Percentiles rank a stretch among this genome's conserved stretches.
Conservation (phyloP, 495 filamentous ascomycete genomes). For the Thozetella sp. region DNA sequence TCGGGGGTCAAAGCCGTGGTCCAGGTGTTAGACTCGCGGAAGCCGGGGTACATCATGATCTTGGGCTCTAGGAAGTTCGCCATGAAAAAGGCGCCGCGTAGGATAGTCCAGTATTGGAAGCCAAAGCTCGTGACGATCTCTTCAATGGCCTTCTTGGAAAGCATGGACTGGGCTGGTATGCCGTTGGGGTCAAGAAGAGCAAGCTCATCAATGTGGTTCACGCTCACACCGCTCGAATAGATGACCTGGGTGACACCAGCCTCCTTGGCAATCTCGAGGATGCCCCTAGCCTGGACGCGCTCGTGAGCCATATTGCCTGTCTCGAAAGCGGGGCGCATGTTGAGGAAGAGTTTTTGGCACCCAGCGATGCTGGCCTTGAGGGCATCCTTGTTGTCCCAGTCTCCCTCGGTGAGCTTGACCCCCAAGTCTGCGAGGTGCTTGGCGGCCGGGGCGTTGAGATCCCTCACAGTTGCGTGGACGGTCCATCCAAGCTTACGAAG, state of each 20-base stretch:
- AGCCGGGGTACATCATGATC: slow-evolving; percentile 34
- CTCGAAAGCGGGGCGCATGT: slow-evolving; percentile 6
- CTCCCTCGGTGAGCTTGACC: slow-evolving; percentile 37
- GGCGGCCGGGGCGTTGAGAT: slow-evolving; percentile 32
- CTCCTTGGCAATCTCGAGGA: slow-evolving; percentile 43
- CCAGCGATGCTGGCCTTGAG: slow-evolving; percentile 34
- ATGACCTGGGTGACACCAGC: slow-evolving; percentile 34
- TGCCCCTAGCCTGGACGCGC: slow-evolving; percentile 30
- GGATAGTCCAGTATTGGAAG: slow-evolving; percentile 40
- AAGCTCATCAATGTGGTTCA: slow-evolving; percentile 22
- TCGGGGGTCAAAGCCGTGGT: slow-evolving; percentile 14
- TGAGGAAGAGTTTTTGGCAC: slow-evolving; percentile 51
- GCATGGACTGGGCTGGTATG: slow-evolving; percentile 23
- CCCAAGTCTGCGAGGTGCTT: slow-evolving; percentile 34
- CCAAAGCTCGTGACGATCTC: slow-evolving; percentile 25
- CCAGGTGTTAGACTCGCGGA: slow-evolving; percentile 31
- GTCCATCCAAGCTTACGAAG: slow-evolving; percentile 33
- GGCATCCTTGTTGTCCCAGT: slow-evolving; percentile 38
- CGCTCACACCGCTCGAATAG: slow-evolving; percentile 36
- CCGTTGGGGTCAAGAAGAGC: slow-evolving; percentile 14
- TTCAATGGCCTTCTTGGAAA: slow-evolving; percentile 41
- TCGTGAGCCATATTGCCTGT: slow-evolving; percentile 18
- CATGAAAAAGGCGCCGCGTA: slow-evolving; percentile 52
- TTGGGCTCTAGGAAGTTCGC: slow-evolving; percentile 43
- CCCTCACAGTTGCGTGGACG: slow-evolving; percentile 42